Conservation (phyloP, 129 eudicot genomes). For the sunflower (Helianthus annuus) region DNA sequence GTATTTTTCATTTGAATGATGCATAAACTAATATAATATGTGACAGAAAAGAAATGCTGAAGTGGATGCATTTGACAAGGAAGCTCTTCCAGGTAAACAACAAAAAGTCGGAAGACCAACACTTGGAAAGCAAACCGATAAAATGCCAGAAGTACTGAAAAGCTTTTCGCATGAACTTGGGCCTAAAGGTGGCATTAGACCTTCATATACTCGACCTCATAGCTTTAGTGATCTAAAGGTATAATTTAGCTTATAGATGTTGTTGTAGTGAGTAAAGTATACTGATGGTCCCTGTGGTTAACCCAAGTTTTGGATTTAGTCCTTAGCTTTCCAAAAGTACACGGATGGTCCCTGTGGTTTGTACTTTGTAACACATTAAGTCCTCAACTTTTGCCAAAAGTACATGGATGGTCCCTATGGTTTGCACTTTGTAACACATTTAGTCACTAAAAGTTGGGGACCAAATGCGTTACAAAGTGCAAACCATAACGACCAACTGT, state of each 20-base stretch:
- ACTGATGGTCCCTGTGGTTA: too few species aligned
- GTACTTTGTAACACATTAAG: too few species aligned
- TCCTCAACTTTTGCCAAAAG: too few species aligned
- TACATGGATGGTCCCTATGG: too few species aligned
- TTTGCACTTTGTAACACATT: too few species aligned
- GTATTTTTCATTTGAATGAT: slow-evolving; percentile 16
- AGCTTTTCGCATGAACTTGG: slow-evolving; percentile 91
- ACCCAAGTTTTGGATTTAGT: too few species aligned
- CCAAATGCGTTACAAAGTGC: too few species aligned
- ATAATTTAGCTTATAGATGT: slow-evolving; percentile 10
- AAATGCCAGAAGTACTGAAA: slow-evolving; percentile 60
- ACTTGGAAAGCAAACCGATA: slow-evolving; percentile 42
- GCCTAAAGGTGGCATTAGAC: slow-evolving; percentile 75
- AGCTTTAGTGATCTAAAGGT: slow-evolving; percentile 83
- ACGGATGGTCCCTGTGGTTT: too few species aligned
- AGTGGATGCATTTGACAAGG: slow-evolving; percentile 46
- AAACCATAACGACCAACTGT: too few species aligned
- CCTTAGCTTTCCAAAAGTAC: too few species aligned
- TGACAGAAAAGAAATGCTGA: slow-evolving; percentile 44
- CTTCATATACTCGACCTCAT: slow-evolving; percentile 61
- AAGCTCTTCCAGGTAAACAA: slow-evolving; percentile 42
- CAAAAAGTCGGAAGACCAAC: slow-evolving; percentile 41
- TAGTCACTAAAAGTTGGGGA: too few species aligned
- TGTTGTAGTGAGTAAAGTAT: neutral
- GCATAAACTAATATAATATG: slow-evolving; percentile 16